Percentiles rank a stretch among this genome's conserved stretches.
Evolutionary conservation across 306 rosid species (phyloP).

Genomic region (Cicer judaicum): DNA sequence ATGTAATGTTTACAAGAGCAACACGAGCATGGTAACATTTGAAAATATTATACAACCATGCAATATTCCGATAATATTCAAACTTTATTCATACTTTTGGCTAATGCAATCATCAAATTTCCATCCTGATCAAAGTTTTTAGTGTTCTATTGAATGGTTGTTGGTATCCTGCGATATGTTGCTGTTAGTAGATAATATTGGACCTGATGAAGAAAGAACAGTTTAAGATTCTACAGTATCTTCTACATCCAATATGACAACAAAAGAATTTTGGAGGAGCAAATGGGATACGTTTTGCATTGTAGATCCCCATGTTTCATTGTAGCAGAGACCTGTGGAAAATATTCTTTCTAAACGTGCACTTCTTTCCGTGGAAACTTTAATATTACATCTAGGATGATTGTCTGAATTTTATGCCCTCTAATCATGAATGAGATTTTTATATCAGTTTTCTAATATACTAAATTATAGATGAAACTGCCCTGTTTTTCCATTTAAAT

Average conservation of each 20-base stretch:
- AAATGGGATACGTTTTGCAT: not conserved
- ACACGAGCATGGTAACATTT: not conserved
- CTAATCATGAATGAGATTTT: not conserved
- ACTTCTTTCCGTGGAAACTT: not conserved
- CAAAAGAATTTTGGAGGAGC: constrained; percentile 8
- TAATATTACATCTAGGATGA: not conserved
- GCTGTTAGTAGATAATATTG: not conserved
- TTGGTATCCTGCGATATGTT: not conserved
- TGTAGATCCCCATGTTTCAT: constrained; percentile 6
- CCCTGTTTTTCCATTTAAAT: not conserved
- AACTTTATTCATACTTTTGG: not conserved
- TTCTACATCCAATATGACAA: constrained; percentile 24
- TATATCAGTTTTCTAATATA: not conserved
- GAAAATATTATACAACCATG: not conserved
- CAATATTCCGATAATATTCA: constrained; percentile 2
- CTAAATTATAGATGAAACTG: constrained; percentile 8
- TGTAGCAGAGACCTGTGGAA: constrained; percentile 8
- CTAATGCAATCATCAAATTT: not conserved
- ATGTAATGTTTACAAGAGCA: not conserved
- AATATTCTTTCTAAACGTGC: constrained; percentile 3
- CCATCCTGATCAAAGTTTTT: constrained; percentile 3
- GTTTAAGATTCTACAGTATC: not conserved
- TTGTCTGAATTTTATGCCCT: constrained; percentile 28
- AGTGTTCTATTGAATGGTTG: too few species aligned
- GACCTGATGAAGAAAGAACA: constrained; percentile 33